Conservation (phyloP, 176 grass and related monocot species). For the Zizania latifolia region DNA sequence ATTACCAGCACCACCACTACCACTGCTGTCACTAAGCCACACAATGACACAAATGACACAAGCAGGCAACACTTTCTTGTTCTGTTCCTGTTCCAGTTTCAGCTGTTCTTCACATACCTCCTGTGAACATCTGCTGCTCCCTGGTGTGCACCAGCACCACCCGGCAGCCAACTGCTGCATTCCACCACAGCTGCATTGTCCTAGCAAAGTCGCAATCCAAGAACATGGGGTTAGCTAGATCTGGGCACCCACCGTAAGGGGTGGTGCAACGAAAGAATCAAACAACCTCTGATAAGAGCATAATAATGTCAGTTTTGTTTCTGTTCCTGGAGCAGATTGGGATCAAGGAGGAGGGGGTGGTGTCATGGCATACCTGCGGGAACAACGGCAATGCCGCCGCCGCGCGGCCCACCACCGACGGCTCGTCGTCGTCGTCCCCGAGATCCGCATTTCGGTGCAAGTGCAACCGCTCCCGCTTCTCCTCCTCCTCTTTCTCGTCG, state of each 20-base stretch:
- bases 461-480: slow-evolving; percentile 14
- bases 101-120: slow-evolving; percentile 43
- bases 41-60: background rate
- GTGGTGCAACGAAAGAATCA: slow-evolving; percentile 25
- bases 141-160: slow-evolving; percentile 36
- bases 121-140: slow-evolving; percentile 3
- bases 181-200: slow-evolving; percentile 26
- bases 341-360: background rate
- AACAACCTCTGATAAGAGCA: background rate
- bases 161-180: slow-evolving; percentile 8
- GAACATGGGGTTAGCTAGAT: slow-evolving; percentile 12
- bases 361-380: slow-evolving; percentile 34
- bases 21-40: background rate
- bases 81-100: slow-evolving; percentile 16
- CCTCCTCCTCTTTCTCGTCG: background rate
- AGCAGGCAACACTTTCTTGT: background rate
- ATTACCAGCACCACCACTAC: background rate
- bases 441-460: slow-evolving; percentile 62
- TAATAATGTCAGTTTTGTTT: background rate
- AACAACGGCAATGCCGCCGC: slow-evolving; percentile 28
- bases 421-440: background rate
- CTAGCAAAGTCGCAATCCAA: slow-evolving; percentile 14
- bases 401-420: slow-evolving; percentile 1
- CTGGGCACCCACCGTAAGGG: background rate
- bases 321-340: background rate